phyloP scores from a whole-genome alignment of 1,139 yeast species.

The Pichia sp. region DNA sequence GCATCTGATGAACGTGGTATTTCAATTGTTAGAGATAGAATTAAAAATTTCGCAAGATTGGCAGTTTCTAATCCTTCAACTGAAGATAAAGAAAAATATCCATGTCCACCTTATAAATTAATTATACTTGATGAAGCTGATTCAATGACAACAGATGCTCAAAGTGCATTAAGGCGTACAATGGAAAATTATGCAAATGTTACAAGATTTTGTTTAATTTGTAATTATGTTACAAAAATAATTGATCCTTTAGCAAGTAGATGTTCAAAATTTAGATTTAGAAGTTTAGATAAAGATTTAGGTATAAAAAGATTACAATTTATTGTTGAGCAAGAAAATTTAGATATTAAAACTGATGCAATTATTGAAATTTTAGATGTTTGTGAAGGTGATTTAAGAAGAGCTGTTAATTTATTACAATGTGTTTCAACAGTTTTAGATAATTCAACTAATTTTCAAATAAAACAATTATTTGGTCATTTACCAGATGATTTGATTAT shows the following conservation, averaged over 20 bases:
- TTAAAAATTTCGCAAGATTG: slow-evolving; percentile 85
- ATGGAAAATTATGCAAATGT: slow-evolving; percentile 93
- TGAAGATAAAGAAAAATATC: slow-evolving; percentile 64
- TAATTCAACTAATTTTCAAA: slow-evolving; percentile 13
- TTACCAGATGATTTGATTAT: slow-evolving; percentile 54
- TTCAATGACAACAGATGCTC: slow-evolving; percentile 98
- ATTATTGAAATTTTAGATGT: slow-evolving; percentile 58
- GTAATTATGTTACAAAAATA: slow-evolving; percentile 93
- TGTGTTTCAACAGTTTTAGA: slow-evolving; percentile 57
- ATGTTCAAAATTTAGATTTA: slow-evolving; percentile 91
- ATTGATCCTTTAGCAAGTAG: slow-evolving; percentile 95
- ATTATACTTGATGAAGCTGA: slow-evolving; percentile 92
- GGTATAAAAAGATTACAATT: slow-evolving; percentile 62
- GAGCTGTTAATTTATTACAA: slow-evolving; percentile 86
- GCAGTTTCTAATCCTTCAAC: slow-evolving; percentile 75
- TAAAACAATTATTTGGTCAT: slow-evolving; percentile 77
- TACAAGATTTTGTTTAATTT: slow-evolving; percentile 87
- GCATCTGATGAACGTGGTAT: slow-evolving; percentile 98
- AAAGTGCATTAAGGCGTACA: slow-evolving; percentile 88
- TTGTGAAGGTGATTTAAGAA: slow-evolving; percentile 86
- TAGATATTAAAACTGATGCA: slow-evolving; percentile 44
- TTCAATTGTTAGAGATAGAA: slow-evolving; percentile 83
- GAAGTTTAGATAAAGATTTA: slow-evolving; percentile 62
- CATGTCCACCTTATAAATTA: slow-evolving; percentile 87
- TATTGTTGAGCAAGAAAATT: slow-evolving; percentile 52